Evolutionary conservation across 164 flowering plant species (phyloP), one percentile per base, ranked within the genome.

Genomic region (Warburgia ugandensis): DNA sequence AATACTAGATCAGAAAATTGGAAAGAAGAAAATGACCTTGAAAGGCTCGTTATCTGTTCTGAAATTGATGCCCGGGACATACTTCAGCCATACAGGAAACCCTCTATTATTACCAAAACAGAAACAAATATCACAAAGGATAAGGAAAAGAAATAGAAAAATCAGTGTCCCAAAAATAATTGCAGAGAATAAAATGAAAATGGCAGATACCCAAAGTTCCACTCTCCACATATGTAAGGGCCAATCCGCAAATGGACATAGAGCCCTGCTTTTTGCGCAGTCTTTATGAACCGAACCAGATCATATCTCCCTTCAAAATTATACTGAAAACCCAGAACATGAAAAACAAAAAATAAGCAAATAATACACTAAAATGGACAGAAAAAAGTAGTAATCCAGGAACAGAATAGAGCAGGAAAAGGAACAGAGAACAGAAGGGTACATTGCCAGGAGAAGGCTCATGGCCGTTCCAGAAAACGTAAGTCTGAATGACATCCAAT

Each of bases 11-110:
- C n/a, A n/a, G n/a, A n/a, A n/a, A n/a, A n/a, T n/a, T n/a, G n/a
- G n/a, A n/a, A n/a, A 22, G 16, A 9, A 27, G 39, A 22, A 23
- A 3, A 36, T 36, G 17, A 88, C 97, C 94, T 81, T 86, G 74
- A 77, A 90, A 16, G 84, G 83, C 48, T 69, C 81, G 63, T 90
- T 90, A 43, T 82, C 85, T 7, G 96, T 84, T 50, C 97, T 64
- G 63, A 86, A 79, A 55, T 76, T 70, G 57, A 84, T 72, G 6
- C 90, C 95, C 26, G 94, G 96, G 32, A 79, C 81, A 67, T 75
- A 78, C 68, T 87, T 82, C 59, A 91, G 69, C 98, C 98, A 91
- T 29, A 91, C 82, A 45, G 98, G 98, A 66, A 91, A 81, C 21
- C 98, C 98, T 27, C 98, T 86, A 62, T n/a, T n/a, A n/a, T n/a